Evolutionary conservation across 2,329 filamentous ascomycete genomes (phyloP).

Genomic region (Aspergillus eucalypticola): DNA sequence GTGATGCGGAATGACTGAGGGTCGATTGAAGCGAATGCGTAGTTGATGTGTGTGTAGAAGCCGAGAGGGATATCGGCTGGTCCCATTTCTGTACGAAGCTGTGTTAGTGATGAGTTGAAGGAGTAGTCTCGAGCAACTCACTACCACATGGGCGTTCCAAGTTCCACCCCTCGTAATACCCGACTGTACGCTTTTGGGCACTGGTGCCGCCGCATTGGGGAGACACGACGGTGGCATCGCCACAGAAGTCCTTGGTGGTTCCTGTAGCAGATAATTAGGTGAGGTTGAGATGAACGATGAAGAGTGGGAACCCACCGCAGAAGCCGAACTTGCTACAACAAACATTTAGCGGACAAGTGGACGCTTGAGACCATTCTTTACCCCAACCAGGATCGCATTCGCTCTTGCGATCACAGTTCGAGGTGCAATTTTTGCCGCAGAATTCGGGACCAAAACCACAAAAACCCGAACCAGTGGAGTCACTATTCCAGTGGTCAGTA

Average conservation of each 20-base stretch:
- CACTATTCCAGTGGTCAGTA: constrained; percentile 2
- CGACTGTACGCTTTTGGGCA: constrained; percentile 24
- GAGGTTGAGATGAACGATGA: background rate
- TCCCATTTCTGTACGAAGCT: constrained; percentile 9
- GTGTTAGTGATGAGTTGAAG: background rate
- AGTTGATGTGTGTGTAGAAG: constrained; percentile 36
- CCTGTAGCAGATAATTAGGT: background rate
- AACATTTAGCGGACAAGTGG: background rate
- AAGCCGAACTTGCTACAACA: constrained; percentile 9
- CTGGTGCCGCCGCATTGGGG: constrained; percentile 12
- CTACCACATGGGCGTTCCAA: constrained; percentile 23
- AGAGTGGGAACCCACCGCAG: constrained; percentile 2
- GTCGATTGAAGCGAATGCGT: constrained; percentile 48
- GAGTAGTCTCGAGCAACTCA: background rate
- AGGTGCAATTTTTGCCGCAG: constrained; percentile 17
- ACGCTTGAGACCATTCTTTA: constrained; percentile 10
- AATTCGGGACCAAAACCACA: constrained; percentile 20
- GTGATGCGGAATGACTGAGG: constrained; percentile 32
- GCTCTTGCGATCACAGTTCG: constrained; percentile 23
- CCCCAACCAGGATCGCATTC: constrained; percentile 30
- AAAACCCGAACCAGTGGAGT: constrained; percentile 9
- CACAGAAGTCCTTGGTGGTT: constrained; percentile 13
- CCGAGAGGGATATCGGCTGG: constrained; percentile 24
- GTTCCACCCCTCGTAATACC: constrained; percentile 42
- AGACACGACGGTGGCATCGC: constrained; percentile 9